phyloP scores from a whole-genome alignment of 352 stramenopile genomes.

The Pythium brachiatum region DNA sequence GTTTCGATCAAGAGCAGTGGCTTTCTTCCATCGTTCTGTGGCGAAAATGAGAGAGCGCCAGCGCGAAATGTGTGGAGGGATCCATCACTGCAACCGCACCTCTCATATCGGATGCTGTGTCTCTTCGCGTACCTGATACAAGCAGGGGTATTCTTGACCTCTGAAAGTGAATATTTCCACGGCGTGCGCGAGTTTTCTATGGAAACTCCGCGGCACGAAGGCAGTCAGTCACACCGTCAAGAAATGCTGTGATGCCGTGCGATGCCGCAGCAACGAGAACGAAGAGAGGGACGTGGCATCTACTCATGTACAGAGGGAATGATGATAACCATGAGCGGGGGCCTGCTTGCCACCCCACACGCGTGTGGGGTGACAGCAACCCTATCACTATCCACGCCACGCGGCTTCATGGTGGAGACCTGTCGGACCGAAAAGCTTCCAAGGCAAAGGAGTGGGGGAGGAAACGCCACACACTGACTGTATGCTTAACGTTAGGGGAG shows the following conservation, averaged over 20 bases:
- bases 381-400: background rate
- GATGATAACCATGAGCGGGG: background rate
- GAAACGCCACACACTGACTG: too few species aligned
- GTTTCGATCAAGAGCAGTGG: slow-evolving; percentile 1
- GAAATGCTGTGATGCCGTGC: background rate
- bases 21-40: slow-evolving; percentile 5
- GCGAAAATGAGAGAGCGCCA: background rate
- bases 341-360: too few species aligned
- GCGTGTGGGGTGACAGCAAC: background rate
- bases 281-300: background rate
- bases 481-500: slow-evolving; percentile 12
- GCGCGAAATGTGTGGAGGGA: slow-evolving; percentile 4
- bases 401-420: background rate
- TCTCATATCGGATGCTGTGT: background rate
- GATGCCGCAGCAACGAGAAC: background rate
- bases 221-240: slow-evolving; percentile 1
- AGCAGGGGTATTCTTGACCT: background rate
- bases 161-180: background rate
- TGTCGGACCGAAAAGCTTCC: background rate
- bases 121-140: background rate
- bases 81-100: background rate
- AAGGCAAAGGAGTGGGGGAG: background rate
- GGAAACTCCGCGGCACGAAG: slow-evolving; percentile 2
- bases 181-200: slow-evolving; percentile 1
- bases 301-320: background rate